Conservation (phyloP, 1,284 basidiomycete genomes). For the Anthracocystis panici-leucophaei region DNA sequence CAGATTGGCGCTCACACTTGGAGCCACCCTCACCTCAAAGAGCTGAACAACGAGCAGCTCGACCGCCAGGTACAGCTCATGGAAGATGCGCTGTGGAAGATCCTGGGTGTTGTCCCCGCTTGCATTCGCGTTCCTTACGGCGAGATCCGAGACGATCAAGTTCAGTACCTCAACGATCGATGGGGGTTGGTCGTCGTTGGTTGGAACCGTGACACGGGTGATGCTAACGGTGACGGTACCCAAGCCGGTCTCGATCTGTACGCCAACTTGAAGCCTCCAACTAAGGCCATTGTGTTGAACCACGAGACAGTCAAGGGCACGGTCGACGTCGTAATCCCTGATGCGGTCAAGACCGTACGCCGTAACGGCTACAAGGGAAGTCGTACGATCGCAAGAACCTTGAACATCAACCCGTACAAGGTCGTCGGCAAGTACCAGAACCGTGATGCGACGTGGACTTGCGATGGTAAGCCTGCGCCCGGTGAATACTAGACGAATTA, state of each 20-base stretch:
- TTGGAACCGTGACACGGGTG: slow-evolving; percentile 55
- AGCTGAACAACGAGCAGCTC: slow-evolving; percentile 45
- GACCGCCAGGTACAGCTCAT: slow-evolving; percentile 56
- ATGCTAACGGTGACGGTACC: slow-evolving; percentile 48
- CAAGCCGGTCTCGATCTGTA: slow-evolving; percentile 41
- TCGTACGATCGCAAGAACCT: slow-evolving; percentile 41
- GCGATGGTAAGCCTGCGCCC: slow-evolving; percentile 46
- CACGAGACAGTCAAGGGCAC: slow-evolving; percentile 60
- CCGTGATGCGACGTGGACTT: slow-evolving; percentile 58
- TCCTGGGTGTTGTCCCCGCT: slow-evolving; percentile 57
- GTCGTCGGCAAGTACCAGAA: slow-evolving; percentile 30
- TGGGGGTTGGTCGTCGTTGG: slow-evolving; percentile 53
- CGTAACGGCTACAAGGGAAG: slow-evolving; percentile 55
- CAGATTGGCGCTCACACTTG: slow-evolving; percentile 61
- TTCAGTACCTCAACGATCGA: slow-evolving; percentile 54
- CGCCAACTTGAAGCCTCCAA: slow-evolving; percentile 43
- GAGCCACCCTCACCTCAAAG: slow-evolving; percentile 49
- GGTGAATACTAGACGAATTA: slow-evolving; percentile 8
- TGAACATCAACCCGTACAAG: slow-evolving; percentile 62
- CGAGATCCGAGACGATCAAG: slow-evolving; percentile 37
- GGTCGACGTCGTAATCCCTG: slow-evolving; percentile 42
- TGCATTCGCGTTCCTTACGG: slow-evolving; percentile 62
- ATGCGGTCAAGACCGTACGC: slow-evolving; percentile 51
- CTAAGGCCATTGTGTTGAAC: slow-evolving; percentile 57
- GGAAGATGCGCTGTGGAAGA: slow-evolving; percentile 61